These are phyloP conservation scores for Harringtonia aguacate DNA, from an alignment of 2,329 filamentous ascomycete species.

Conservation along the genomic window DNA sequence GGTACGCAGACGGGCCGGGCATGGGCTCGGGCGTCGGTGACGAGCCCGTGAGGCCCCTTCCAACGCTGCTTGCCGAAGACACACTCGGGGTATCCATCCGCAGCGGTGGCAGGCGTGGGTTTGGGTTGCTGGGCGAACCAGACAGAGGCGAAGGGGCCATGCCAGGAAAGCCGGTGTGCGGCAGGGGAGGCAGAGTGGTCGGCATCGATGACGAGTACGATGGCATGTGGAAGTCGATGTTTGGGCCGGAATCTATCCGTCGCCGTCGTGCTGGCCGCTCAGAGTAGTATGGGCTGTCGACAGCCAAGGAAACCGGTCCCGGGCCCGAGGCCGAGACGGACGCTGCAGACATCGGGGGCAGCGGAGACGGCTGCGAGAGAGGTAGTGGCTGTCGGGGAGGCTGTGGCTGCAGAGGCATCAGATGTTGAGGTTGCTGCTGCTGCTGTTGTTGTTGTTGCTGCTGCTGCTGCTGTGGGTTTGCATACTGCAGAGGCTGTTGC, in stretches of 20 bases:
- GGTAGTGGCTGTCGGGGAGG: neutral
- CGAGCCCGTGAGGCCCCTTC: constrained; percentile 9
- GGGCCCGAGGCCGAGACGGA: constrained; percentile 11
- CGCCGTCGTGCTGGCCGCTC: constrained; percentile 10
- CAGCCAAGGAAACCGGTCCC: constrained; percentile 10
- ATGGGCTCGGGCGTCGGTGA: constrained; percentile 6
- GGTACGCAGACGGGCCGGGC: constrained; percentile 1
- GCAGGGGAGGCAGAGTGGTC: constrained; percentile 3
- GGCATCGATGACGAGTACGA: constrained; percentile 1
- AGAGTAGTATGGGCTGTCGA: constrained; percentile 13
- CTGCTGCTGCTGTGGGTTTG: constrained; percentile 8
- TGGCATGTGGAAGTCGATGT: constrained; percentile 3
- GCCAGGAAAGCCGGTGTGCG: constrained; percentile 3
- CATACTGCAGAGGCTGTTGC: constrained; percentile 2
- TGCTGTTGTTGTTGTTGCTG: constrained; percentile 6
- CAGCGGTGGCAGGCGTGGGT: constrained; percentile 7
- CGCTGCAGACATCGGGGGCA: constrained; percentile 4
- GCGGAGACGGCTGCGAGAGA: neutral
- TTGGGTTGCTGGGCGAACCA: constrained; percentile 5
- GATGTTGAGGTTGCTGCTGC: neutral
- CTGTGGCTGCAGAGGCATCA: neutral
- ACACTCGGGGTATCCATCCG: constrained; percentile 13
- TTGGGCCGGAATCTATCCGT: constrained; percentile 9
- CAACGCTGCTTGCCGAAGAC: constrained; percentile 16
- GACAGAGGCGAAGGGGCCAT: constrained; percentile 9